Evolutionary conservation across 371 early-diverging fungal species (phyloP).

Genomic region (Mucor lusitanicus): DNA sequence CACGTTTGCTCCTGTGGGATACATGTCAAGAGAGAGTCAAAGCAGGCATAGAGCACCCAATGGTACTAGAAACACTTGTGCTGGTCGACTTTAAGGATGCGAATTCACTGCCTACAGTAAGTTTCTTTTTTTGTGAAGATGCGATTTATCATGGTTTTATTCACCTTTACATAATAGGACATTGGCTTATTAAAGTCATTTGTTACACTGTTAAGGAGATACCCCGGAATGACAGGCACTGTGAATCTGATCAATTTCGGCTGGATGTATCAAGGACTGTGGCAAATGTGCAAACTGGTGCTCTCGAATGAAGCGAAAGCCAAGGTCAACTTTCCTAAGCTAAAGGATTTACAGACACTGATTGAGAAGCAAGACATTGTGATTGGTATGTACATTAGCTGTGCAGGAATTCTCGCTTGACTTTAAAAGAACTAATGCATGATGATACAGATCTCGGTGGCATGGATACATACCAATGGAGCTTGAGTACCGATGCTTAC

Average conservation of each 20-base stretch:
- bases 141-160: not conserved
- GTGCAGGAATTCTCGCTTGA: not conserved
- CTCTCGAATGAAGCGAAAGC: constrained; percentile 47
- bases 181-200: constrained; percentile 28
- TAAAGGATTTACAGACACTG: constrained; percentile 22
- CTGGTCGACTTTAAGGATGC: constrained; percentile 47
- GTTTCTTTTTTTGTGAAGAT: not conserved
- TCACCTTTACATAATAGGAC: constrained; percentile 27
- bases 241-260: constrained; percentile 47
- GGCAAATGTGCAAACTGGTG: constrained; percentile 52
- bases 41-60: constrained; percentile 14
- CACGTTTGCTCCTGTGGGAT: constrained; percentile 28
- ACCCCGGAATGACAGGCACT: constrained; percentile 39
- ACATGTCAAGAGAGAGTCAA: constrained; percentile 23
- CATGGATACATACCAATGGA: constrained; percentile 24
- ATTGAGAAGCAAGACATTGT: constrained; percentile 32
- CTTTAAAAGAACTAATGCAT: not conserved
- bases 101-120: constrained; percentile 36
- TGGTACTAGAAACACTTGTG: constrained; percentile 33
- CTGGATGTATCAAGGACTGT: constrained; percentile 53
- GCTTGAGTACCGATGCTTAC: constrained; percentile 13
- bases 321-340: constrained; percentile 38
- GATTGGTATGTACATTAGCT: constrained; percentile 16
- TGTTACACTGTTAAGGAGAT: constrained; percentile 37
- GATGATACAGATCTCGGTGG: constrained; percentile 28